phyloP scores from a whole-genome alignment of 2,329 filamentous ascomycete genomes.

The Sclerotinia minor region DNA sequence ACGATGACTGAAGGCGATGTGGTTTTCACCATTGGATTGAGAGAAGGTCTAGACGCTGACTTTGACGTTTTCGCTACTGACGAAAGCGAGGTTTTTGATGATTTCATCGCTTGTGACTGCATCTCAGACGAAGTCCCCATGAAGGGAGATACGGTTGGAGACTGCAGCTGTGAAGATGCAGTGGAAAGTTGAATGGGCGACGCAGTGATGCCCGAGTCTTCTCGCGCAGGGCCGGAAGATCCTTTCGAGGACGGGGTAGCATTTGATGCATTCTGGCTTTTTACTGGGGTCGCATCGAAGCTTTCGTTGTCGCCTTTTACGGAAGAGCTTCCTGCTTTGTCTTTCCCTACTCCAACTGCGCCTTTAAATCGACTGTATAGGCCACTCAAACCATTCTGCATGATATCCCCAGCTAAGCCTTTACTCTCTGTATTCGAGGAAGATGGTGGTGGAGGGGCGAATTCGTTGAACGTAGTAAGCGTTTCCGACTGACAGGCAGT shows the following conservation, averaged over 20 bases:
- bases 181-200: conserved; percentile 40
- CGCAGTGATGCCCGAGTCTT: conserved; percentile 44
- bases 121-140: conserved; percentile 36
- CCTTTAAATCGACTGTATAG: conserved; percentile 84
- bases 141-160: conserved; percentile 39
- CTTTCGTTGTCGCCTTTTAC: conserved; percentile 46
- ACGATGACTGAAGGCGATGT: conserved; percentile 37
- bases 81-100: conserved; percentile 39
- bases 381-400: conserved; percentile 84
- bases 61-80: conserved; percentile 39
- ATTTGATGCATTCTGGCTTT: conserved; percentile 44
- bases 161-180: conserved; percentile 40
- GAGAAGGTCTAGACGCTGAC: conserved; percentile 35
- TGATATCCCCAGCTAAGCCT: conserved; percentile 67
- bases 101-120: conserved; percentile 39
- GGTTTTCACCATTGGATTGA: conserved; percentile 40
- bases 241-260: conserved; percentile 47
- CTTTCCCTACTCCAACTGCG: conserved; percentile 71
- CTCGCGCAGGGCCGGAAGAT: conserved; percentile 46
- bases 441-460: conserved; percentile 67
- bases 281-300: conserved; percentile 48
- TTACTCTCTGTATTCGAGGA: conserved; percentile 65
- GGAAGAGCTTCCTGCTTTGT: conserved; percentile 45
- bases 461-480: conserved; percentile 92
- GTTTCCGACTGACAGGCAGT: conserved; percentile 82